These are phyloP conservation scores for Verticillium nonalfalfae DNA, from an alignment of 2,329 filamentous ascomycete genomes.

Conservation along the genomic window DNA sequence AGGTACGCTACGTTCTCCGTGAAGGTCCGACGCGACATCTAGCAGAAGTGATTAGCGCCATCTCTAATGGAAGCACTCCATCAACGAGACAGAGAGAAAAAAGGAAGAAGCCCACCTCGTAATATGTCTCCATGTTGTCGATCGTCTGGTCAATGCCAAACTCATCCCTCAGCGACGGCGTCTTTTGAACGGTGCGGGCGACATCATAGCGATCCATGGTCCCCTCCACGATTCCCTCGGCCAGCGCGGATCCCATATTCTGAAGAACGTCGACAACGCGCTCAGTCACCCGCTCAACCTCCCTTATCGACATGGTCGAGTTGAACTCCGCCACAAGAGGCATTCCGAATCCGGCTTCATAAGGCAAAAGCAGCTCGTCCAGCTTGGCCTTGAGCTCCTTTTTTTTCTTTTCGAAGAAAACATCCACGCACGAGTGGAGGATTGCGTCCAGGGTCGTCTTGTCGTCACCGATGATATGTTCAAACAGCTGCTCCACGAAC, in stretches of 20 bases:
- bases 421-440: conserved; percentile 24
- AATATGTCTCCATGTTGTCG: conserved; percentile 32
- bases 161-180: conserved; percentile 18
- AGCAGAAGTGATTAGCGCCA: not conserved
- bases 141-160: conserved; percentile 23
- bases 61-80: too few relatives aligned
- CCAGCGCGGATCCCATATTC: conserved; percentile 10
- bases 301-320: conserved; percentile 4
- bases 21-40: conserved; percentile 24
- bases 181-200: conserved; percentile 13
- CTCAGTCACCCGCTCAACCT: conserved; percentile 9
- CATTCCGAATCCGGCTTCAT: not conserved
- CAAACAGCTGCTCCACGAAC: conserved; percentile 24
- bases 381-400: conserved; percentile 30
- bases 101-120: conserved; percentile 19
- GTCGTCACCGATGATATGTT: conserved; percentile 28
- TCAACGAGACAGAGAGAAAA: too few relatives aligned
- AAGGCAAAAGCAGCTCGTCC: conserved; percentile 30
- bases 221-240: not conserved
- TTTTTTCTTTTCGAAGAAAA: conserved; percentile 27
- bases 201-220: not conserved
- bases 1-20: conserved; percentile 24
- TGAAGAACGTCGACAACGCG: conserved; percentile 6
- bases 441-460: conserved; percentile 25
- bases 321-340: not conserved